A percentile compares a stretch with the other conserved stretches of the same genome.
phyloP scores from a whole-genome alignment of 352 stramenopile species.

The Globisporangium yorkense region DNA sequence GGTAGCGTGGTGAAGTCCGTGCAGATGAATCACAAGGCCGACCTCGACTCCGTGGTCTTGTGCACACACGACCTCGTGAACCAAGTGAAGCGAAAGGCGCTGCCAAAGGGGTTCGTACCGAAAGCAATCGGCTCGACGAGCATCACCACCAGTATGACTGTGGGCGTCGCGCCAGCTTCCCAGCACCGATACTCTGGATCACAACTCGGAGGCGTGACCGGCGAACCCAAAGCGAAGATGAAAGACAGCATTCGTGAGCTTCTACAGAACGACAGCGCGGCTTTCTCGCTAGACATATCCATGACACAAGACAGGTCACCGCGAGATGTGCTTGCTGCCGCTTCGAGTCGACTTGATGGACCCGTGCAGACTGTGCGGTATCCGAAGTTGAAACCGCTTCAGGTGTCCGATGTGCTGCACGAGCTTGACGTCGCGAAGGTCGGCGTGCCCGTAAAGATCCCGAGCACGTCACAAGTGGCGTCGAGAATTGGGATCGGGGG shows the following conservation, averaged over 20 bases:
- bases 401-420: slow-evolving; percentile 29
- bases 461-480: background rate
- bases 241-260: slow-evolving; percentile 42
- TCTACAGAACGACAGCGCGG: slow-evolving; percentile 15
- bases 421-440: slow-evolving; percentile 37
- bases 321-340: slow-evolving; percentile 9
- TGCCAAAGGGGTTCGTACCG: slow-evolving; percentile 19
- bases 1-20: slow-evolving; percentile 1
- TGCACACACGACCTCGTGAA: slow-evolving; percentile 12
- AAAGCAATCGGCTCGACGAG: slow-evolving; percentile 15
- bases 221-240: slow-evolving; percentile 15
- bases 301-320: slow-evolving; percentile 17
- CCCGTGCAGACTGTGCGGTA: slow-evolving; percentile 21
- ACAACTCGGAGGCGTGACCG: background rate
- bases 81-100: slow-evolving; percentile 23
- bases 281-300: slow-evolving; percentile 31
- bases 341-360: slow-evolving; percentile 15
- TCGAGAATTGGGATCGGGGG: background rate
- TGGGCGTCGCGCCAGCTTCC: slow-evolving; percentile 14
- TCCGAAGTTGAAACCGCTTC: slow-evolving; percentile 44
- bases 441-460: background rate
- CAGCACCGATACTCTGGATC: slow-evolving; percentile 18
- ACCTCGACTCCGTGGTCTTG: slow-evolving; percentile 1
- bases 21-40: background rate
- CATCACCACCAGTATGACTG: slow-evolving; percentile 2